Conservation (phyloP, 352 stramenopile genomes). For the Globisporangium takayamanum region DNA sequence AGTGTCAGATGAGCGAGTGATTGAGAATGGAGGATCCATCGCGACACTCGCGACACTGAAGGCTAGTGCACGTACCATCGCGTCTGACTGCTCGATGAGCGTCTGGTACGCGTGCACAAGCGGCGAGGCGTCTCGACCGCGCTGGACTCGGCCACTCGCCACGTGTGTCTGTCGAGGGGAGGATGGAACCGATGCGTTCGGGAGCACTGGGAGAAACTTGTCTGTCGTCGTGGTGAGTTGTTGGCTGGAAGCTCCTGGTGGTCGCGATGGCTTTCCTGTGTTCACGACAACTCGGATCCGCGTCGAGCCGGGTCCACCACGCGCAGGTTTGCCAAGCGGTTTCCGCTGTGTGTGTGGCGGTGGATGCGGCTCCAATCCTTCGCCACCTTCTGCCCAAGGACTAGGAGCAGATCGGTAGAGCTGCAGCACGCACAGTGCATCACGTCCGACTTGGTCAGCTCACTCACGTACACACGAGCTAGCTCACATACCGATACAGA, state of each 20-base stretch:
- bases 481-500: background rate
- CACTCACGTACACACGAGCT: too few relatives aligned
- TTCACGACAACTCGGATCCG: conserved; percentile 1
- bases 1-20: background rate
- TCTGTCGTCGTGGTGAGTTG: background rate
- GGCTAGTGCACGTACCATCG: conserved; percentile 28
- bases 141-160: background rate
- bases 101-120: conserved; percentile 43
- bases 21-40: background rate
- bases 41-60: background rate
- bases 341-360: background rate
- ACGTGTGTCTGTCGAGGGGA: conserved; percentile 1
- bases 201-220: conserved; percentile 9
- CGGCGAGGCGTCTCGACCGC: conserved; percentile 24
- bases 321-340: background rate
- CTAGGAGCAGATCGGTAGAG: conserved; percentile 8
- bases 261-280: background rate
- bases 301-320: background rate
- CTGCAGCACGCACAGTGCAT: background rate
- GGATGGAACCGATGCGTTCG: background rate
- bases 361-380: conserved; percentile 3
- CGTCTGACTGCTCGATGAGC: conserved; percentile 37
- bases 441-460: background rate
- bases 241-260: background rate
- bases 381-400: conserved; percentile 8